Conservation (phyloP, 2,329 filamentous ascomycete genomes). For the Aspergillus floridensis region DNA sequence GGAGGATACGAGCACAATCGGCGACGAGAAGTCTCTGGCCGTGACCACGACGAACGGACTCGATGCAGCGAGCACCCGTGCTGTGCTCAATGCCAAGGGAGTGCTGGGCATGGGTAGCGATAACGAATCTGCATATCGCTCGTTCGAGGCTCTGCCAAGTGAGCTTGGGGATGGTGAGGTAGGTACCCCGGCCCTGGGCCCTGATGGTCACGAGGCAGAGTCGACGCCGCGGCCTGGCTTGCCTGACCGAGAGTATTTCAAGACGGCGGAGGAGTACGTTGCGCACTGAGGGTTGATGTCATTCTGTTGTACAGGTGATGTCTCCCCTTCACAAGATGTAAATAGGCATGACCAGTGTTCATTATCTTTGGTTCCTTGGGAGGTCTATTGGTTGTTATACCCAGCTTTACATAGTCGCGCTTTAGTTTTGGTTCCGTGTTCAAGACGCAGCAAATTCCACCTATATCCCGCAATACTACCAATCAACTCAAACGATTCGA, state of each 20-base stretch:
- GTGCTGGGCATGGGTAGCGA: constrained; percentile 23
- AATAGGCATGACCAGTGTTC: neutral
- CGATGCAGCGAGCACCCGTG: constrained; percentile 32
- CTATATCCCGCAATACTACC: too few relatives aligned
- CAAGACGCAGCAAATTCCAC: too few relatives aligned
- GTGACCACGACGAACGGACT: constrained; percentile 15
- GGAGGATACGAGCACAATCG: constrained; percentile 30
- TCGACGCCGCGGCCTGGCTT: constrained; percentile 22
- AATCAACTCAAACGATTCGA: too few relatives aligned
- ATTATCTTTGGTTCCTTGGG: neutral
- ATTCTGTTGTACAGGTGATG: neutral
- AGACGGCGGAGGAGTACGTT: constrained; percentile 26
- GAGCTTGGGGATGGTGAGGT: neutral
- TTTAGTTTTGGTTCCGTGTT: too few relatives aligned
- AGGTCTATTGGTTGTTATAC: neutral
- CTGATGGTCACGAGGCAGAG: neutral
- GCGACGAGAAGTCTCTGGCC: constrained; percentile 25
- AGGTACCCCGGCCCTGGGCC: neutral
- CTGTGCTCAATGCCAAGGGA: constrained; percentile 28
- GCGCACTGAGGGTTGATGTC: neutral
- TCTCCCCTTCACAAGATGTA: neutral
- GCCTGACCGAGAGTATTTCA: constrained; percentile 30
- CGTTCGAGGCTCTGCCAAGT: constrained; percentile 26
- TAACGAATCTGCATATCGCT: constrained; percentile 20
- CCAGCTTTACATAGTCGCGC: neutral